Conservation (phyloP, 139 green algal species). For the Micromonas pusilla region DNA sequence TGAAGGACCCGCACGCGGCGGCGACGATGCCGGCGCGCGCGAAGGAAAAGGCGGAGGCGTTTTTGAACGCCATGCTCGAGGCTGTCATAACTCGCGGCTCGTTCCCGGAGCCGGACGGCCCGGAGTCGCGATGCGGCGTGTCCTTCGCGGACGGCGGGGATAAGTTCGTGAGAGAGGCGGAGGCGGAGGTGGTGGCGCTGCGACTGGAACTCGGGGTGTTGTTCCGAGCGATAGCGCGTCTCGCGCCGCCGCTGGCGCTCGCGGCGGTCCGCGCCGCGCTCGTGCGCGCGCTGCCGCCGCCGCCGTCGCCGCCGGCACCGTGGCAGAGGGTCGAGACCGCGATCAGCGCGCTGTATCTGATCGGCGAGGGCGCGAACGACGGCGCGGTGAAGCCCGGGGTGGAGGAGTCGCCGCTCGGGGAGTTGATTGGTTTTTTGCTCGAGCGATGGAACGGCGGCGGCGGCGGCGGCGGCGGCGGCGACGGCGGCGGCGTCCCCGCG, state of each 20-base stretch:
- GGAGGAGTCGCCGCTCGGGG: not conserved
- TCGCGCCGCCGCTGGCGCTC: not conserved
- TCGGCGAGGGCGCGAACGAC: constrained; percentile 16
- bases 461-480: too few relatives aligned
- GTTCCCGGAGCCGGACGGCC: not conserved
- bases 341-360: constrained; percentile 2
- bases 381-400: constrained; percentile 6
- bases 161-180: not conserved
- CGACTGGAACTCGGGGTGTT: not conserved
- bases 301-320: not conserved
- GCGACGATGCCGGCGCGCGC: constrained; percentile 16
- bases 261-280: not conserved
- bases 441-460: not conserved
- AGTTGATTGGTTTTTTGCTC: not conserved
- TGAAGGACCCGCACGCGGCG: constrained; percentile 28
- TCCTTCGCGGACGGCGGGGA: not conserved
- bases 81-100: constrained; percentile 1
- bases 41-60: constrained; percentile 27
- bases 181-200: not conserved
- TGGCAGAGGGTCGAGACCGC: constrained; percentile 8
- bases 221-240: constrained; percentile 8
- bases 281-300: not conserved
- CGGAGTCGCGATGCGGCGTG: not conserved
- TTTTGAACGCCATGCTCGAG: too few relatives aligned
- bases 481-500: too few relatives aligned